phyloP scores from a whole-genome alignment of 164 flowering plant species.

The Magnolia officinalis region DNA sequence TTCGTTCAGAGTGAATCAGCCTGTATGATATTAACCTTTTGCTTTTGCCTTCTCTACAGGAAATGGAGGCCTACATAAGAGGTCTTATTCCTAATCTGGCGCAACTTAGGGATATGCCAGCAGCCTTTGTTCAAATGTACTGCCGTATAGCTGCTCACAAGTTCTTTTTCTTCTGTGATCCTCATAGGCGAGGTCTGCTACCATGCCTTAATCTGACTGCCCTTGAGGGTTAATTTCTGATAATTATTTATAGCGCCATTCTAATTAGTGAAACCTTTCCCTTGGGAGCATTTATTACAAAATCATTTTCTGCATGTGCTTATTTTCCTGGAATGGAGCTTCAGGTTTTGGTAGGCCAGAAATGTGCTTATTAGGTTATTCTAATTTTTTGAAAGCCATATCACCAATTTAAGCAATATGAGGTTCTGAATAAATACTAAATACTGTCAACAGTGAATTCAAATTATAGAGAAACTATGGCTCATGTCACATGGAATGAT shows the following conservation, averaged over 20 bases:
- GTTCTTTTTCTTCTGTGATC: conserved; percentile 98
- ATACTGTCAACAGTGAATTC: no score
- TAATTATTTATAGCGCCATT: background rate
- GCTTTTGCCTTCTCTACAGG: conserved; percentile 38
- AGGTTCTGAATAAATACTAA: no score
- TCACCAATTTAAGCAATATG: no score
- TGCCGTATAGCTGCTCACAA: conserved; percentile 96
- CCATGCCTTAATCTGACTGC: conserved; percentile 6
- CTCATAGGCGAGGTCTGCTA: conserved; percentile 84
- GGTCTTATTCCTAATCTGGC: conserved; percentile 98
- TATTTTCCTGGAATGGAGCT: background rate
- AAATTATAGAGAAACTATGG: no score
- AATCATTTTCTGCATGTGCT: background rate
- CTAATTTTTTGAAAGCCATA: no score
- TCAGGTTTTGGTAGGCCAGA: no score
- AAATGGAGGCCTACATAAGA: conserved; percentile 93
- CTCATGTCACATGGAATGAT: no score
- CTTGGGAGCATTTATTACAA: background rate
- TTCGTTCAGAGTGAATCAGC: background rate
- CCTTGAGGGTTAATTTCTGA: background rate
- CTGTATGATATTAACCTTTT: background rate
- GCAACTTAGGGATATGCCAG: conserved; percentile 92
- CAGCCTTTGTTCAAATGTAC: conserved; percentile 78
- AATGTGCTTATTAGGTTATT: background rate
- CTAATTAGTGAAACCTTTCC: background rate